A percentile compares a stretch with the other conserved stretches of the same genome.
phyloP scores from a whole-genome alignment of 345 rosid genomes.

The Gossypium arboreum region DNA sequence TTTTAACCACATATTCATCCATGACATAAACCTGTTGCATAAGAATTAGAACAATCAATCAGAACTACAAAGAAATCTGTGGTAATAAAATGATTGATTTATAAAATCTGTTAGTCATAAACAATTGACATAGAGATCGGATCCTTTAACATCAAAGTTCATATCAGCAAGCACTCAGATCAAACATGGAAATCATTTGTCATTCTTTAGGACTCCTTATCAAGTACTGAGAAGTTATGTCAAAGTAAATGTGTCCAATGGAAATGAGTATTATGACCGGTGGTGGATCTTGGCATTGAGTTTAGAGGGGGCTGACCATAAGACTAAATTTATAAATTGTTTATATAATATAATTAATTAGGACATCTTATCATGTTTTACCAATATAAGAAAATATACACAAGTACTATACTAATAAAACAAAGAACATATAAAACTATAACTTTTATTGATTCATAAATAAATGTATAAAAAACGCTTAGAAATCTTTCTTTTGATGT shows the following conservation, averaged over 20 bases:
- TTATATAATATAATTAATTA: too few relatives aligned
- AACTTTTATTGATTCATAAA: too few relatives aligned
- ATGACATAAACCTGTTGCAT: constrained; percentile 71
- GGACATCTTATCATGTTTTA: too few relatives aligned
- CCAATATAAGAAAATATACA: too few relatives aligned
- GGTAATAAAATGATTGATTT: neutral
- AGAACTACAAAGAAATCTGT: neutral
- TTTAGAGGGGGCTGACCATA: too few relatives aligned
- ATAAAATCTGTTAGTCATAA: neutral
- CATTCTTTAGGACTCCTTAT: neutral
- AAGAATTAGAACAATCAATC: constrained; percentile 24
- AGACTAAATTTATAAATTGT: too few relatives aligned
- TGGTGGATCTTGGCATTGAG: too few relatives aligned
- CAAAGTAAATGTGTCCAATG: neutral
- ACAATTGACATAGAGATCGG: constrained; percentile 1
- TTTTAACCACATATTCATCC: constrained; percentile 64
- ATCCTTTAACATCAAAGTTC: constrained; percentile 12
- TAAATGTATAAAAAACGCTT: too few relatives aligned
- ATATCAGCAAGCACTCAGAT: neutral
- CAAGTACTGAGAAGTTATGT: neutral
- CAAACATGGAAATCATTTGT: neutral
- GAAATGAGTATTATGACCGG: neutral
- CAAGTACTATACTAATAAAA: too few relatives aligned
- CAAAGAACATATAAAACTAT: too few relatives aligned
- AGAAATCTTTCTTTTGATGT: too few relatives aligned